Percentiles rank a stretch among this genome's conserved stretches.
These are phyloP conservation scores for Wickerhamiella dianesei DNA, from an alignment of 805 yeast species.

Conservation along the genomic window DNA sequence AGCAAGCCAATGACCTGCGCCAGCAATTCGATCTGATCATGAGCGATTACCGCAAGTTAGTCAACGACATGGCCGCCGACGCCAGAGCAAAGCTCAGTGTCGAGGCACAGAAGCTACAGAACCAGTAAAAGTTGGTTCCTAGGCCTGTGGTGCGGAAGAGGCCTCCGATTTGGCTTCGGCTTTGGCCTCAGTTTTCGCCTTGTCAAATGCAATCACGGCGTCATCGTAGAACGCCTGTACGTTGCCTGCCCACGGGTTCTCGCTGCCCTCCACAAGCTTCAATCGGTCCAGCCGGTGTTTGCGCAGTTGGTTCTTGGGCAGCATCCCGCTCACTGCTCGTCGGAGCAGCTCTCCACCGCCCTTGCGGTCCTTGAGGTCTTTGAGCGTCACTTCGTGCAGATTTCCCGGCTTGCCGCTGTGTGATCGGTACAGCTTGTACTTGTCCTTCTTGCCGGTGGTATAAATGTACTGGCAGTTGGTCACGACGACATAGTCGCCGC, in stretches of 20 bases:
- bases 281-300: constrained; percentile 67
- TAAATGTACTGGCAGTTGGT: constrained; percentile 76
- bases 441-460: constrained; percentile 73
- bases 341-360: constrained; percentile 79
- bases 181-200: not conserved
- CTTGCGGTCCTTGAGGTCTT: constrained; percentile 53
- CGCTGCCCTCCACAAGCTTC: constrained; percentile 76
- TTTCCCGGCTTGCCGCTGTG: constrained; percentile 88
- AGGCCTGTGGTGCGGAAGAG: not conserved
- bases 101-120: not conserved
- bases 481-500: constrained; percentile 94
- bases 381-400: constrained; percentile 71
- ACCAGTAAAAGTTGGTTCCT: not conserved
- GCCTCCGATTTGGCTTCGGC: not conserved
- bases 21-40: too few relatives aligned
- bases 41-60: not conserved
- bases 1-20: too few relatives aligned
- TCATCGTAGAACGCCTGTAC: constrained; percentile 78
- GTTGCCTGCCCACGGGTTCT: constrained; percentile 75
- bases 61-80: not conserved
- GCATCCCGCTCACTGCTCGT: constrained; percentile 90
- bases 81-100: not conserved
- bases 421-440: constrained; percentile 72
- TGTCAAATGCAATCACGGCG: constrained; percentile 8
- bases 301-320: constrained; percentile 82